Evolutionary conservation across 2,329 filamentous ascomycete genomes (phyloP), one percentile per base, ranked within the genome.

Genomic region (Eutypella sp.): DNA sequence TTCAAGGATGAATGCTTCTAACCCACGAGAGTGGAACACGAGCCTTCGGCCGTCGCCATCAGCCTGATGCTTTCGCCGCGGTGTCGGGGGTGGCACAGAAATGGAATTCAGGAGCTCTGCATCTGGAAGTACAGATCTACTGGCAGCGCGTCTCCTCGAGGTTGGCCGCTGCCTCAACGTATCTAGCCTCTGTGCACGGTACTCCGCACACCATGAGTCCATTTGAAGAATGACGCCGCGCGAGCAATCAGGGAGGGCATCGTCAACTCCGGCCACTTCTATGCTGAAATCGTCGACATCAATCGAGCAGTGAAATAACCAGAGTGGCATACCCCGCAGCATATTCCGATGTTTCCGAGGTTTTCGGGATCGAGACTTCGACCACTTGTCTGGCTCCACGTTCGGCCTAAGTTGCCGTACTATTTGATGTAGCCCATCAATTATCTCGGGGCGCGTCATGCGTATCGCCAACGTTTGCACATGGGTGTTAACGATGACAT

Each of bases 1-100:
- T 63, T 99, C 93, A 40, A 97, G 84, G 41, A 97, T 87, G 57
- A 93, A 92, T 0, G 85, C 89, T 64, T 97, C 93, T 4, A 99
- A 73, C 0, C 89, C 89, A 49, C 87, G 82, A 31, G 87, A 79
- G 60, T 95, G 87, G 22, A 97, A 67, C 3, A 87, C 83, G 23
- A 99, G 70, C 25, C 89, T 83, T 48, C 93, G 80, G 2, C 91
- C 91, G 67, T 99, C 92, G 11, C 78, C 78, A 2, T 69, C 62
- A n/a, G 70, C 69, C 45, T 77, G 74, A 43, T 51, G 73, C 52
- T 78, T 82, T 61, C 78, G 79, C 50, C 68, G 77, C 5, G 77
- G 59, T 8, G 71, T 67, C 11, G 71, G n/a, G n/a, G n/a, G 73
- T 19, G 76, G 56, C 59, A 70, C 41, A 72, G 79, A 65, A 66